Evolutionary conservation across 176 grass and related monocot genomes (phyloP), one percentile per base, ranked within the genome.

Genomic region (Oryza australiensis): DNA sequence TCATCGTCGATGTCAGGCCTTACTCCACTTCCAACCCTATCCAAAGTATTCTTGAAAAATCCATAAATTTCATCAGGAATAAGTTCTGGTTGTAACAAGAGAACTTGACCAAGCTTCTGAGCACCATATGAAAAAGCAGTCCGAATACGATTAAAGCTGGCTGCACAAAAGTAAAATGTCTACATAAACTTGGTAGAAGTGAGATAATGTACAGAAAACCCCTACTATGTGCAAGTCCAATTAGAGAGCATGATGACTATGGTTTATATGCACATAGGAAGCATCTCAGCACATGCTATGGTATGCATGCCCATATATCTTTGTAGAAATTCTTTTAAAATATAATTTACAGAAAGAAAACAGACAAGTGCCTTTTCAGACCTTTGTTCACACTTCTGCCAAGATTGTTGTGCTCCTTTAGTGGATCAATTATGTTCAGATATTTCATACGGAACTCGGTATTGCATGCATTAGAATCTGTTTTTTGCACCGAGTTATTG

Each of bases 321-420:
- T 72, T 67, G 1, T 62, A 38, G 2, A 76, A 6, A 55, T n/a
- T 77, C 7, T 12, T 53, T 4, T 22, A 3, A 24, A 83, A 27
- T 62, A 72, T 16, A 64, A 90, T 23, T 49, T 43, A 68, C 13
- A 46, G 80, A 68, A 62, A 75, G 41, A 82, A 53, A 33, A 79
- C 51, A 16, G 12, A 20, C 38, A 28, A 8, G 66, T 41, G 45
- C 67, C 16, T 80, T 67, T 80, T 80, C 87, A 72, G 41, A 98
- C 96, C 91, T 92, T 33, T 93, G 85, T 86, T 95, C 28, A 98
- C 87, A 80, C 92, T 98, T 76, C 96, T 88, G 22, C 96, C 96
- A 45, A 98, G 92, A 86, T 98, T 98, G 81, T 98, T 98, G 76
- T 82, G 38, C 66, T 87, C 90, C 80, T 89, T 98, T 75, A 98